Evolutionary conservation across 805 yeast species (phyloP).

Genomic region (Candida palmyrensis): DNA sequence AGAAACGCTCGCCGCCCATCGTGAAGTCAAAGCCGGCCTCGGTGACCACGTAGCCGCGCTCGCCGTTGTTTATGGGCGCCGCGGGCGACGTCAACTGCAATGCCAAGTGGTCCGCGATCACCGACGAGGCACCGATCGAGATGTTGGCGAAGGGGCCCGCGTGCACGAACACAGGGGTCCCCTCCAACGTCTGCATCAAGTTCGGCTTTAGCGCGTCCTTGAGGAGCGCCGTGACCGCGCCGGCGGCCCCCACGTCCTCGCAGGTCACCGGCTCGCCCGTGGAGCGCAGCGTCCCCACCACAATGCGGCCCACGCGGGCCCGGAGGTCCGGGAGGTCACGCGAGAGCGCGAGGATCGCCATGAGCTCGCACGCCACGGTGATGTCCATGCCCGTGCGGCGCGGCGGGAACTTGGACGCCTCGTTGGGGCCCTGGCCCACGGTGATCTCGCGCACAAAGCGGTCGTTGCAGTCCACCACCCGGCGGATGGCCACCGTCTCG

Average conservation of each 20-base stretch:
- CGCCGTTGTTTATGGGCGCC: constrained; percentile 40
- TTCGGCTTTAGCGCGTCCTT: constrained; percentile 97
- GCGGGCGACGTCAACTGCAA: constrained; percentile 68
- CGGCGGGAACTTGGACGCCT: constrained; percentile 66
- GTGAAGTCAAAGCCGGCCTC: constrained; percentile 99
- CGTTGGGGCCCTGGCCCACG: constrained; percentile 89
- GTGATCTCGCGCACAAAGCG: constrained; percentile 86
- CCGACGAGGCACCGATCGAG: constrained; percentile 94
- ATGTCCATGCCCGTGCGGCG: constrained; percentile 92
- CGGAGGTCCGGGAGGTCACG: constrained; percentile 78
- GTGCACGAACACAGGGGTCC: constrained; percentile 95
- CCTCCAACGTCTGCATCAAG: constrained; percentile 95
- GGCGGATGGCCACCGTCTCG: constrained; percentile 80
- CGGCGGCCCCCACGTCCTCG: constrained; percentile 93
- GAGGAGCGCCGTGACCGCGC: constrained; percentile 90
- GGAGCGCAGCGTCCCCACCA: constrained; percentile 70
- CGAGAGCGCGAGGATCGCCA: constrained; percentile 91
- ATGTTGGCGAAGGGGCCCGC: constrained; percentile 99
- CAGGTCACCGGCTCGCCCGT: constrained; percentile 82
- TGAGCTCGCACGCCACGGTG: constrained; percentile 92
- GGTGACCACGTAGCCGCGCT: constrained; percentile 83
- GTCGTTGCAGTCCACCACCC: constrained; percentile 94
- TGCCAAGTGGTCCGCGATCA: constrained; percentile 89
- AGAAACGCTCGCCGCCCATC: constrained; percentile 98
- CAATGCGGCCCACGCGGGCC: constrained; percentile 81